These are phyloP conservation scores for Pelagomonas calceolata DNA, from an alignment of 108 stramenopile species.

Conservation along the genomic window DNA sequence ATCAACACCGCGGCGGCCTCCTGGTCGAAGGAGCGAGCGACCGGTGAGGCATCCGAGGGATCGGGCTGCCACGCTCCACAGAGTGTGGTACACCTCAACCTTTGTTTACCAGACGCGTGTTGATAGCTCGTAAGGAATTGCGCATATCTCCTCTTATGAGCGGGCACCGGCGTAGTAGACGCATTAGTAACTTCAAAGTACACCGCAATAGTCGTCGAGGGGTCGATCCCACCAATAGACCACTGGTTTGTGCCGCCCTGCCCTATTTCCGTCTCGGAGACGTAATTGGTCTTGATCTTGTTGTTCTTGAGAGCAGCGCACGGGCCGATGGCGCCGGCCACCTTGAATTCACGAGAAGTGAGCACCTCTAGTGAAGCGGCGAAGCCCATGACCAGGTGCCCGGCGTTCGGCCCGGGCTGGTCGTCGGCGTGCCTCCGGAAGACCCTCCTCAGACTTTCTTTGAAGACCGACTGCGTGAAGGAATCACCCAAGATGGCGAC, in stretches of 20 bases:
- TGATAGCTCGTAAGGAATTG: conserved; percentile 98
- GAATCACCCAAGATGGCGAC: conserved; percentile 92
- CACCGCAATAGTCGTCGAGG: conserved; percentile 85
- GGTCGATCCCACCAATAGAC: conserved; percentile 89
- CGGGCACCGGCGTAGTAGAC: conserved; percentile 33
- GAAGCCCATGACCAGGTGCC: conserved; percentile 74
- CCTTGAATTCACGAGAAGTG: conserved; percentile 85
- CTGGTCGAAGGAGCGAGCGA: conserved; percentile 89
- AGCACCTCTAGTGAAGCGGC: conserved; percentile 80
- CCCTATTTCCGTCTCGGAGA: conserved; percentile 87
- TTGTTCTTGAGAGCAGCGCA: conserved; percentile 71
- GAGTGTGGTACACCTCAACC: conserved; percentile 86
- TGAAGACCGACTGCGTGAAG: conserved; percentile 92
- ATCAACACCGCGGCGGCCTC: conserved; percentile 96
- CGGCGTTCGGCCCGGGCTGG: conserved; percentile 64
- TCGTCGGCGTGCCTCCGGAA: conserved; percentile 74
- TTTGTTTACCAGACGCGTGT: conserved; percentile 72
- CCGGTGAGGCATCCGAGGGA: conserved; percentile 37
- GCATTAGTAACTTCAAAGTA: conserved; percentile 95
- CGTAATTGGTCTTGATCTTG: conserved; percentile 60
- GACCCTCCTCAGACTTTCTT: conserved; percentile 86
- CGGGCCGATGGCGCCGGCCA: conserved; percentile 52
- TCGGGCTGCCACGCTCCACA: conserved; percentile 86
- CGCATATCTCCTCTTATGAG: conserved; percentile 68
- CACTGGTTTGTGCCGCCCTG: conserved; percentile 95